These are phyloP conservation scores for Yamadazyma oceani DNA, from an alignment of 1,139 yeast species.

Conservation along the genomic window DNA sequence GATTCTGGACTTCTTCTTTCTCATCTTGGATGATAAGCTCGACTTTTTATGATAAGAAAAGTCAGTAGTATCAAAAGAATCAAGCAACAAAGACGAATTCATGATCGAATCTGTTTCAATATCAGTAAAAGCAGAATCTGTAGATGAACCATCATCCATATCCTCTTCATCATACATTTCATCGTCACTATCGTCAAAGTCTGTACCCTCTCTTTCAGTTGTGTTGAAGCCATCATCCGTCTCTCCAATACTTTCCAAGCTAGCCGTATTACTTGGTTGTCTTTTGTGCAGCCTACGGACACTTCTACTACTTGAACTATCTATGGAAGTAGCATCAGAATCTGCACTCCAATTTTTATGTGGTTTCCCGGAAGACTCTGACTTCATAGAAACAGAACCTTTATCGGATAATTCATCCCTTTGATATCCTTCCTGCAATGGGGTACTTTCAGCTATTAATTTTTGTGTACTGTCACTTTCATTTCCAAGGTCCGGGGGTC, in stretches of 20 bases:
- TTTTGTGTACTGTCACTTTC: conserved; percentile 21
- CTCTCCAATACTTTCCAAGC: no score
- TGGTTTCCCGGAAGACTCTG: no score
- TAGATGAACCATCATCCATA: conserved; percentile 29
- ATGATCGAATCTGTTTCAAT: conserved; percentile 42
- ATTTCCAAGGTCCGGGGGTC: conserved; percentile 4
- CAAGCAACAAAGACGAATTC: conserved; percentile 32
- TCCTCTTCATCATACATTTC: conserved; percentile 22
- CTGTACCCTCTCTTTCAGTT: neutral
- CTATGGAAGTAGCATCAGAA: conserved; percentile 1
- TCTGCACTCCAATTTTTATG: no score
- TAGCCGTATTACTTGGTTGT: neutral
- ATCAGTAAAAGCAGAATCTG: conserved; percentile 48
- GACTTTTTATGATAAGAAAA: conserved; percentile 20
- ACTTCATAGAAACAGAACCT: neutral
- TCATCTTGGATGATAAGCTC: conserved; percentile 12
- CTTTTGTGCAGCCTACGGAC: neutral
- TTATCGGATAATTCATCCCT: neutral
- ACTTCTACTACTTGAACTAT: no score
- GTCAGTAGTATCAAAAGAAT: conserved; percentile 22
- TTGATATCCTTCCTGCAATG: neutral
- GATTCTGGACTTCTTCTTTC: conserved; percentile 12
- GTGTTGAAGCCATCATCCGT: neutral
- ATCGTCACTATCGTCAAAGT: conserved; percentile 18
- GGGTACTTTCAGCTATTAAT: conserved; percentile 2